A percentile compares a stretch with the other conserved stretches of the same genome.
These are phyloP conservation scores for Diaporthe velutina DNA, from an alignment of 2,329 filamentous ascomycete genomes.

Conservation along the genomic window DNA sequence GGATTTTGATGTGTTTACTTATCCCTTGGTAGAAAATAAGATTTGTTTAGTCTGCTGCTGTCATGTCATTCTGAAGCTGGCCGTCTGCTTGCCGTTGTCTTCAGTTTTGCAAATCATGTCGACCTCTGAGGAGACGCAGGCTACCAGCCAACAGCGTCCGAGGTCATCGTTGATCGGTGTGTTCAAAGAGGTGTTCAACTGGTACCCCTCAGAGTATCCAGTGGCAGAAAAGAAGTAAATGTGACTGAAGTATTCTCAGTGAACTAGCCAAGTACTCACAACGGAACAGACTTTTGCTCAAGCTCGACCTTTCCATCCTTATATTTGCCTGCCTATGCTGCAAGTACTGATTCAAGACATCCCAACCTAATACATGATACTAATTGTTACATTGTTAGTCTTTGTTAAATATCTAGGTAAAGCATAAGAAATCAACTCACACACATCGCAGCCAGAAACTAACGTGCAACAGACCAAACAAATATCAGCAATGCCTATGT, in stretches of 20 bases:
- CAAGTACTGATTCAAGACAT: constrained; percentile 41
- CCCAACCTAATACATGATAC: not conserved
- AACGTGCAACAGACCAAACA: constrained; percentile 45
- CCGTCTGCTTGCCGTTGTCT: not conserved
- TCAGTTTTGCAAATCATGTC: not conserved
- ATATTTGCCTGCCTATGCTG: constrained; percentile 51
- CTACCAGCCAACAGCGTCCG: not conserved
- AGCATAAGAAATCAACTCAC: not conserved
- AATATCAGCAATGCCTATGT: constrained; percentile 55
- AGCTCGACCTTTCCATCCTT: constrained; percentile 50
- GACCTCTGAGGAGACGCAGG: not conserved
- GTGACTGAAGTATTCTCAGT: not conserved
- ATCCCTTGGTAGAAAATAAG: not conserved
- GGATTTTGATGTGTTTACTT: not conserved
- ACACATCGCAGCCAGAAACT: not conserved
- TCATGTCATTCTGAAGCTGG: not conserved
- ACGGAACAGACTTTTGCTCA: constrained; percentile 47
- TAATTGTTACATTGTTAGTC: constrained; percentile 41
- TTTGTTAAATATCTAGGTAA: constrained; percentile 51
- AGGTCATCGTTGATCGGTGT: constrained; percentile 43
- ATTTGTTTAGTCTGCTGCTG: not conserved
- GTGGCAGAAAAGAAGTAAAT: constrained; percentile 48
- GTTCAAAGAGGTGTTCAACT: constrained; percentile 51
- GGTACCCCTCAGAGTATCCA: constrained; percentile 50
- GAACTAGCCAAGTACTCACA: not conserved